These are phyloP conservation scores for Pythium periplocum DNA, from an alignment of 352 stramenopile genomes.

Conservation along the genomic window DNA sequence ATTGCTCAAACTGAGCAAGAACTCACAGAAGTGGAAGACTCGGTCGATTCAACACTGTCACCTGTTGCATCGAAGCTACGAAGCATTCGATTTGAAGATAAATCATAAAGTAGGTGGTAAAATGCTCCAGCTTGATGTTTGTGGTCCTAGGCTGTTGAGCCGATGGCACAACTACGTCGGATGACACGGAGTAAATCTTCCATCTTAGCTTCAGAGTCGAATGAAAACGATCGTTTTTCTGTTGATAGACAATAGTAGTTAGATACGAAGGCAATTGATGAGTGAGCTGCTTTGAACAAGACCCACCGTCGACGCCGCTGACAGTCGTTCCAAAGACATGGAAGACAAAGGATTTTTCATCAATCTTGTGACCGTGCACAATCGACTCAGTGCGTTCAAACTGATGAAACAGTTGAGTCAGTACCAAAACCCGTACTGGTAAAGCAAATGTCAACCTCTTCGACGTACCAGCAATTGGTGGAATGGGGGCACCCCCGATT, in stretches of 20 bases:
- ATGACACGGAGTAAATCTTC: conserved; percentile 40
- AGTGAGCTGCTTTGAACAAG: not conserved
- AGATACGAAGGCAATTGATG: not conserved
- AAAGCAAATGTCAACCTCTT: too few relatives aligned
- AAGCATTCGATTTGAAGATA: not conserved
- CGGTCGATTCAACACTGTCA: not conserved
- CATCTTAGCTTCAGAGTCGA: conserved; percentile 51
- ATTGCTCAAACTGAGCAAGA: conserved; percentile 35
- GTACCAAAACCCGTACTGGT: too few relatives aligned
- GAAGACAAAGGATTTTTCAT: conserved; percentile 62
- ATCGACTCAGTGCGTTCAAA: conserved; percentile 65
- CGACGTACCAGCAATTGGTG: conserved; percentile 59
- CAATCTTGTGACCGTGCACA: conserved; percentile 47
- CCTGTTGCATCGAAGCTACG: not conserved
- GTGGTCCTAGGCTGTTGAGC: too few relatives aligned
- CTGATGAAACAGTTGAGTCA: conserved; percentile 19
- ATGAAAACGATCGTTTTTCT: conserved; percentile 71
- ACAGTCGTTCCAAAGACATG: conserved; percentile 48
- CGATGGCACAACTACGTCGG: conserved; percentile 32
- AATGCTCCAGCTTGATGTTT: too few relatives aligned
- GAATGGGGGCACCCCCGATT: conserved; percentile 38
- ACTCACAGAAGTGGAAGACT: conserved; percentile 7
- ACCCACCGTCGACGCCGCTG: conserved; percentile 45
- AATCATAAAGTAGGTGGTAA: too few relatives aligned
- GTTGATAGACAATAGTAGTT: conserved; percentile 1